Conservation (phyloP, 1,139 yeast species). For the Oligophagozyma castellii region DNA sequence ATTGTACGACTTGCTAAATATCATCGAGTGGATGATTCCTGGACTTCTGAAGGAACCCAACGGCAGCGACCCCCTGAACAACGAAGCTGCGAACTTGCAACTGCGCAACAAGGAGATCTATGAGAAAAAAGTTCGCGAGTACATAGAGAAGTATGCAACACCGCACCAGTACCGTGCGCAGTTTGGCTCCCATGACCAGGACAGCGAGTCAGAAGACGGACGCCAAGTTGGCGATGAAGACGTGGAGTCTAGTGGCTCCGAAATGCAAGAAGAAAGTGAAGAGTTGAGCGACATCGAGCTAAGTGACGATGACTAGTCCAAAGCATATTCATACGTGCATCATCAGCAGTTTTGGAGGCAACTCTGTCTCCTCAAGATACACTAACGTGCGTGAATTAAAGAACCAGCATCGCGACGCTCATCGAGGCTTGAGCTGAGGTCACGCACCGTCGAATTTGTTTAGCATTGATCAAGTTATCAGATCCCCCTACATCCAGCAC, state of each 20-base stretch:
- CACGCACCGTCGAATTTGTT: too few species aligned
- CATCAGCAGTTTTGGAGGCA: too few species aligned
- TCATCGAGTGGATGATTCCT: constrained; percentile 87
- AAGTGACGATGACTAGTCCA: constrained; percentile 29
- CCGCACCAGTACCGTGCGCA: constrained; percentile 31
- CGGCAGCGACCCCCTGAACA: constrained; percentile 86
- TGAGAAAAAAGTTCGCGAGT: constrained; percentile 54
- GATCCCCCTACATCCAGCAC: too few species aligned
- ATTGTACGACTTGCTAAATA: constrained; percentile 83
- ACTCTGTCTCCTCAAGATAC: too few species aligned
- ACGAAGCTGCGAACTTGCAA: constrained; percentile 79
- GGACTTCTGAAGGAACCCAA: constrained; percentile 86
- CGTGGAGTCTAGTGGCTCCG: constrained; percentile 7
- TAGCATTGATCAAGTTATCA: too few species aligned
- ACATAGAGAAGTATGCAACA: constrained; percentile 65
- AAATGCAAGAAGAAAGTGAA: constrained; percentile 22
- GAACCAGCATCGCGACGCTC: too few species aligned
- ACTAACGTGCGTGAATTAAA: too few species aligned
- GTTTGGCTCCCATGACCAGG: constrained; percentile 34
- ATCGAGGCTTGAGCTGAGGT: too few species aligned
- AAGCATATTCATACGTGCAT: too few species aligned
- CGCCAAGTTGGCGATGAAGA: constrained; percentile 21
- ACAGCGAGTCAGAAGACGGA: constrained; percentile 34
- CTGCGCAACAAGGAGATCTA: constrained; percentile 58
- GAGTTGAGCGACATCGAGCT: constrained; percentile 33